Evolutionary conservation across 345 rosid genomes (phyloP).

Genomic region (Noccaea bulbosa): DNA sequence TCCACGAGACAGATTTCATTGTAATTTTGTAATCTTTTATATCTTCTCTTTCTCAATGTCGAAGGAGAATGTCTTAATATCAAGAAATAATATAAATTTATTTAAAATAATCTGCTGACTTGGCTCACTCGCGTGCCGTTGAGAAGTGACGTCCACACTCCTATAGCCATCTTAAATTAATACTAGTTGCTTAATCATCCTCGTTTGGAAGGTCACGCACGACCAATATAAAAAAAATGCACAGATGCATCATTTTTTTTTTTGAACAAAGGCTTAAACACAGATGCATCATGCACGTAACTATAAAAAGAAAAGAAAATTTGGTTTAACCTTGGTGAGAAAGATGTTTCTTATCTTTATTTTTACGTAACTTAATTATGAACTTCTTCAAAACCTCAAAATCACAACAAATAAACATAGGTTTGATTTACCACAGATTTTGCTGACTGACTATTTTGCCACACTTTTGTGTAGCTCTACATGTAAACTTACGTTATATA

Average conservation of each 20-base stretch:
- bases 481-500: background rate
- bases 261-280: too few species aligned
- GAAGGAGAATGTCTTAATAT: slow-evolving; percentile 29
- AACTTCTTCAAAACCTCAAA: background rate
- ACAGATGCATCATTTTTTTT: too few species aligned
- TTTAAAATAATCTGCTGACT: slow-evolving; percentile 36
- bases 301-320: background rate
- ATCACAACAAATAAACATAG: background rate
- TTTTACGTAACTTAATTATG: too few species aligned
- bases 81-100: slow-evolving; percentile 11
- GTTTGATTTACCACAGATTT: background rate
- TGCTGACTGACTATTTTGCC: background rate
- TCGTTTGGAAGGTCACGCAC: background rate
- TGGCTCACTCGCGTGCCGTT: slow-evolving; percentile 25
- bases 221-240: background rate
- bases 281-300: too few species aligned
- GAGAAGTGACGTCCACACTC: slow-evolving; percentile 27
- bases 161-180: background rate
- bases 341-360: too few species aligned
- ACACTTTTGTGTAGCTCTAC: background rate
- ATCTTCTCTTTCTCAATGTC: slow-evolving; percentile 10
- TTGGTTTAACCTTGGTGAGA: background rate
- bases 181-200: background rate
- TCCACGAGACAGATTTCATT: slow-evolving; percentile 27
- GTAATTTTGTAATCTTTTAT: too few species aligned